phyloP scores from a whole-genome alignment of 202 grass and related monocot genomes.

The Digitaria exilis region DNA sequence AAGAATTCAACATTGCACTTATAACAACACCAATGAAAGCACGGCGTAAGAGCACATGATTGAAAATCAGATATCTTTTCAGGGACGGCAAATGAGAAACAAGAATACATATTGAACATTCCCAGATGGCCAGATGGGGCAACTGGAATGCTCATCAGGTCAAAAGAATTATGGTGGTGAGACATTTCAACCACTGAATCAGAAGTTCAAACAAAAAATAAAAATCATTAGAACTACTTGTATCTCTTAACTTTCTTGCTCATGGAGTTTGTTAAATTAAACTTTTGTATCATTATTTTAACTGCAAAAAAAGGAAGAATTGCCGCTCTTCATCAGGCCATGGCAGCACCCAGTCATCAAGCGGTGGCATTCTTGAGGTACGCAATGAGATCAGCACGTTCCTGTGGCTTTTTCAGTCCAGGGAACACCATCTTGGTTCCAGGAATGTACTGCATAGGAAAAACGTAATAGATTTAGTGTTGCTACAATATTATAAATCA shows the following conservation, averaged over 20 bases:
- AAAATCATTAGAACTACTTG: not conserved
- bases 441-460: constrained; percentile 71
- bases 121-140: not conserved
- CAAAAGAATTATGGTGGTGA: not conserved
- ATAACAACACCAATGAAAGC: not conserved
- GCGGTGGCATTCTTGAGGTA: constrained; percentile 68
- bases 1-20: not conserved
- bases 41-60: not conserved
- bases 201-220: not conserved
- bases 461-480: not conserved
- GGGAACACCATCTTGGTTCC: constrained; percentile 93
- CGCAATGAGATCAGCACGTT: constrained; percentile 76
- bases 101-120: not conserved
- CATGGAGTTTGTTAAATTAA: not conserved
- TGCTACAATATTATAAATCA: not conserved
- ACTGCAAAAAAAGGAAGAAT: constrained; percentile 18
- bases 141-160: not conserved
- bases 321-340: not conserved
- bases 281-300: constrained; percentile 22
- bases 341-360: constrained; percentile 20
- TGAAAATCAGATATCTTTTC: not conserved
- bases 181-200: not conserved
- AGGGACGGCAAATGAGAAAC: not conserved
- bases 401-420: constrained; percentile 87
- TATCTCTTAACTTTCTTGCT: not conserved